Evolutionary conservation across 192 early-diverging fungal species (phyloP).

Genomic region (Thamnidium elegans): DNA sequence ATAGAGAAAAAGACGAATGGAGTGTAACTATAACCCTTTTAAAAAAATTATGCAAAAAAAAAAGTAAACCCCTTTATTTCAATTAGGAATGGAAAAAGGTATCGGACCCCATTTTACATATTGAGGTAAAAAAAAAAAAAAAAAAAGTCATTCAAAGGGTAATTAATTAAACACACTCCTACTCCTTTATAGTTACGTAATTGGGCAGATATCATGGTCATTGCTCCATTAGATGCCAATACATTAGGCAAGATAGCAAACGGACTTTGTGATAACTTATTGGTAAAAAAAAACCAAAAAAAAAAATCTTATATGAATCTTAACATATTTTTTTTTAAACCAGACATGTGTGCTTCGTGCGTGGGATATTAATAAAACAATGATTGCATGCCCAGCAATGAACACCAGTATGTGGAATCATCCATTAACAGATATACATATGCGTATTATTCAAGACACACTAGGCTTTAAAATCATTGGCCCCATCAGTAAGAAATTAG

Average conservation of each 20-base stretch:
- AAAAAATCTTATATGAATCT: neutral
- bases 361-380: slow-evolving; percentile 70
- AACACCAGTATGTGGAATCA: slow-evolving; percentile 97
- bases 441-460: slow-evolving; percentile 46
- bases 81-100: slow-evolving; percentile 71
- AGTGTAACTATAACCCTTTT: slow-evolving; percentile 36
- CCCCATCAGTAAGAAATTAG: slow-evolving; percentile 82
- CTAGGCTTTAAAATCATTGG: slow-evolving; percentile 66
- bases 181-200: slow-evolving; percentile 67
- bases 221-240: slow-evolving; percentile 93
- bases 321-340: slow-evolving; percentile 1
- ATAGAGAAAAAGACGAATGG: slow-evolving; percentile 92
- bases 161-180: neutral
- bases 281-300: slow-evolving; percentile 48
- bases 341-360: slow-evolving; percentile 88
- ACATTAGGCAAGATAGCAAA: slow-evolving; percentile 87
- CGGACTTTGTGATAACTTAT: slow-evolving; percentile 91
- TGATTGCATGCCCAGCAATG: slow-evolving; percentile 93
- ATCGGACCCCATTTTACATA: slow-evolving; percentile 91
- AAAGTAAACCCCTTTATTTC: neutral
- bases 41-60: neutral
- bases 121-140: slow-evolving; percentile 56
- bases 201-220: slow-evolving; percentile 89
- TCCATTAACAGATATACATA: slow-evolving; percentile 76
- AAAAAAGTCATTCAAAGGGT: neutral